Percentiles rank a stretch among this genome's conserved stretches.
Evolutionary conservation across 2,329 filamentous ascomycete genomes (phyloP).

Genomic region (Hymenoscyphus salicellus): DNA sequence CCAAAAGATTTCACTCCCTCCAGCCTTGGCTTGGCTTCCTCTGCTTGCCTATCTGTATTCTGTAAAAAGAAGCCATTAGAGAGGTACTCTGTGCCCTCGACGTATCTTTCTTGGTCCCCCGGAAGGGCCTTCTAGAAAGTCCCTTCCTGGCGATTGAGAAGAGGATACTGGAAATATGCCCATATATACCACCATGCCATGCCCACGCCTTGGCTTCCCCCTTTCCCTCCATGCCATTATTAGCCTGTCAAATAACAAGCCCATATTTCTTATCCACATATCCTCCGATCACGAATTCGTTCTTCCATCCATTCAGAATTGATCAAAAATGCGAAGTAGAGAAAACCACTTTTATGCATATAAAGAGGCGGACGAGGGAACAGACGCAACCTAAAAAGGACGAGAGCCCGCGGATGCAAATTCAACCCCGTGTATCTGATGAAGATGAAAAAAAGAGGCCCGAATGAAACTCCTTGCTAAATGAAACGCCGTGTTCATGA

Average conservation of each 20-base stretch:
- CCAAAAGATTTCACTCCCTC: too few relatives aligned
- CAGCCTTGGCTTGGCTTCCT: too few relatives aligned
- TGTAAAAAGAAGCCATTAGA: too few relatives aligned
- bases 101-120: too few relatives aligned
- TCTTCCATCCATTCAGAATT: too few relatives aligned
- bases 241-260: neutral
- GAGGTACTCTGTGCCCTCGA: too few relatives aligned
- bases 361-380: neutral
- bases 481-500: slow-evolving; percentile 9
- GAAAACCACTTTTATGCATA: neutral
- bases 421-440: slow-evolving; percentile 1
- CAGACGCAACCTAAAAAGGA: neutral
- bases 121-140: too few relatives aligned
- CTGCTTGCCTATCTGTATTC: too few relatives aligned
- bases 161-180: neutral
- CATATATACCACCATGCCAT: slow-evolving; percentile 1
- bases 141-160: too few relatives aligned
- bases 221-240: neutral
- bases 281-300: neutral
- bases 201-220: too few relatives aligned
- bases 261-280: neutral
- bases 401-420: neutral
- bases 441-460: neutral
- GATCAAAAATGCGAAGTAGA: neutral
- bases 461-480: slow-evolving; percentile 23